Evolutionary conservation across 495 filamentous ascomycete species (phyloP).

Genomic region (Xylaria curta): DNA sequence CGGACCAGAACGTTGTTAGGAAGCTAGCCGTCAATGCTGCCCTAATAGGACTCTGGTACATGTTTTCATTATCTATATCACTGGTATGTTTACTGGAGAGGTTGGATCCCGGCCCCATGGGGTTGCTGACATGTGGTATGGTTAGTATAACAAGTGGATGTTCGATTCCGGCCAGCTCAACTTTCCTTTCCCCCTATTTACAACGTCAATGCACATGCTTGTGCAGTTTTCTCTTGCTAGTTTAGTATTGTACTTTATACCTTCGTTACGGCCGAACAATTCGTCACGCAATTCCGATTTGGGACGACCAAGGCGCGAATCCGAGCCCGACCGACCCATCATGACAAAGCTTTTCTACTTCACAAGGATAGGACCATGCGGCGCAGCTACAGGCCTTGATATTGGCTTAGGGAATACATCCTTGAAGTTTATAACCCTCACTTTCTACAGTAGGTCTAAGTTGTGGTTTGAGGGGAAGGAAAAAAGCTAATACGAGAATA

Average conservation of each 20-base stretch:
- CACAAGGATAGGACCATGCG: conserved; percentile 91
- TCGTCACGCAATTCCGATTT: conserved; percentile 50
- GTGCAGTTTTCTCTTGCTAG: conserved; percentile 90
- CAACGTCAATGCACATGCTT: conserved; percentile 92
- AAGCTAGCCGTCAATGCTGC: conserved; percentile 71
- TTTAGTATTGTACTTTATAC: conserved; percentile 80
- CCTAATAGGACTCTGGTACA: conserved; percentile 89
- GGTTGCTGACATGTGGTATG: conserved; percentile 29
- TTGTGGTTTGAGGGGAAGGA: not conserved
- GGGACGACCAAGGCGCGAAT: conserved; percentile 56
- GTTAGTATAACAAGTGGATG: conserved; percentile 99
- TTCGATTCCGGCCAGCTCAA: conserved; percentile 84
- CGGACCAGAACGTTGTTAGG: conserved; percentile 73
- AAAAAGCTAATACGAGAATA: conserved; percentile 39
- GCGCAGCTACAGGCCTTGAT: conserved; percentile 90
- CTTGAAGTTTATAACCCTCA: conserved; percentile 91
- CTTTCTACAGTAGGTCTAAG: conserved; percentile 82
- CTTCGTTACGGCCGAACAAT: conserved; percentile 76
- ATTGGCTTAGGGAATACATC: conserved; percentile 97
- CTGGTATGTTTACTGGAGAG: conserved; percentile 65
- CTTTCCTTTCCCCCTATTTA: conserved; percentile 95
- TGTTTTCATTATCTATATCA: conserved; percentile 93
- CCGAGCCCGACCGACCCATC: conserved; percentile 71
- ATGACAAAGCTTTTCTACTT: conserved; percentile 93
- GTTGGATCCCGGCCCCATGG: not conserved